Evolutionary conservation across 306 rosid genomes (phyloP).

Genomic region (Castanea mollissima): DNA sequence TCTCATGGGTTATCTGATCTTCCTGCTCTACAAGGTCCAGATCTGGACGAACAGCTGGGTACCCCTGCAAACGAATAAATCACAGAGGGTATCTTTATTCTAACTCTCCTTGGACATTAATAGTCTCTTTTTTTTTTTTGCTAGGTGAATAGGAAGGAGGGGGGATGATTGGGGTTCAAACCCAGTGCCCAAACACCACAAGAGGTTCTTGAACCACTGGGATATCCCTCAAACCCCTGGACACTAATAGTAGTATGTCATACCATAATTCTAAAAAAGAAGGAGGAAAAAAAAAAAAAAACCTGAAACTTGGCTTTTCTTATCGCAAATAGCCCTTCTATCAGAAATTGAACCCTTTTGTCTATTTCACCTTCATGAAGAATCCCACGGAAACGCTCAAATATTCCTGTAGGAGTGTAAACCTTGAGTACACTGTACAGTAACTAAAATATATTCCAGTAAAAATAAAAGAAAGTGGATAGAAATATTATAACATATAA

Average conservation of each 20-base stretch:
- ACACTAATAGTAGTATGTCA: neutral
- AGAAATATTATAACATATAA: neutral
- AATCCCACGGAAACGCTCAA: slow-evolving; percentile 97
- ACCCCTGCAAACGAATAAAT: slow-evolving; percentile 38
- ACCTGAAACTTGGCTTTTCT: slow-evolving; percentile 97
- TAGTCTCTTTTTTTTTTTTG: too few relatives aligned
- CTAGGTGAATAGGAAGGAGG: too few relatives aligned
- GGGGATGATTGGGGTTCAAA: too few relatives aligned
- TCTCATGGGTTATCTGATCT: slow-evolving; percentile 61
- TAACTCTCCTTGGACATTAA: neutral
- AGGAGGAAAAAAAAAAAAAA: neutral
- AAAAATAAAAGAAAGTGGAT: neutral
- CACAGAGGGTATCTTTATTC: neutral
- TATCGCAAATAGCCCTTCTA: slow-evolving; percentile 86
- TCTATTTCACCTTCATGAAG: slow-evolving; percentile 98
- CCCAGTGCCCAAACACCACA: too few relatives aligned
- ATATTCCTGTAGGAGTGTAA: slow-evolving; percentile 57
- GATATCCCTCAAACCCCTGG: neutral
- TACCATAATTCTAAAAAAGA: neutral
- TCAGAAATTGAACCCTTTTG: slow-evolving; percentile 84
- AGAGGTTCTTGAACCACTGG: too few relatives aligned
- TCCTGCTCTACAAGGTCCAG: slow-evolving; percentile 59
- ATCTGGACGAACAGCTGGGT: slow-evolving; percentile 64
- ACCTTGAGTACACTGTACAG: neutral
- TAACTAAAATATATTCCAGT: neutral